phyloP scores from a whole-genome alignment of 192 early-diverging fungal genomes.

The Rhizoclosmatium globosum region DNA sequence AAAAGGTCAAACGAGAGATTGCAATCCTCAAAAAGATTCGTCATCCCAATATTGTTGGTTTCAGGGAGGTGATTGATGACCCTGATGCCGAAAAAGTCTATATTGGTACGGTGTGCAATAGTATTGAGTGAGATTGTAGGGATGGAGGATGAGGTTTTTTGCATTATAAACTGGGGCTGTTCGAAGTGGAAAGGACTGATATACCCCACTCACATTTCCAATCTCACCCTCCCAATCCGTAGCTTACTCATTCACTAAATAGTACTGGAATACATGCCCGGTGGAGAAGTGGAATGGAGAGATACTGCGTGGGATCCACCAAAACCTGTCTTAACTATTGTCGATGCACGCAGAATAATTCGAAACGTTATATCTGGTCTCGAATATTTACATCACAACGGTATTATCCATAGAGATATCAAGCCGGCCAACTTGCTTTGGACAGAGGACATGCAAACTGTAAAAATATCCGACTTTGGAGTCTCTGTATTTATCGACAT shows the following conservation, averaged over 20 bases:
- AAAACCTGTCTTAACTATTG: constrained; percentile 68
- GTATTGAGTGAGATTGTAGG: neutral
- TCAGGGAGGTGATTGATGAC: constrained; percentile 96
- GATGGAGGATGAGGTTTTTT: too few species aligned
- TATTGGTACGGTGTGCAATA: constrained; percentile 61
- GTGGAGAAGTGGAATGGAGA: constrained; percentile 93
- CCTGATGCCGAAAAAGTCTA: constrained; percentile 90
- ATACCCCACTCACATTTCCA: constrained; percentile 32
- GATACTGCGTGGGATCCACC: constrained; percentile 43
- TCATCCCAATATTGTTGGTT: constrained; percentile 89
- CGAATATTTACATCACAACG: constrained; percentile 94
- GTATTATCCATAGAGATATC: constrained; percentile 97
- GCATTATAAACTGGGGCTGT: too few species aligned
- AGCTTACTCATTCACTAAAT: neutral
- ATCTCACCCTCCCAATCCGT: constrained; percentile 21
- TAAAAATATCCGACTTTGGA: constrained; percentile 99
- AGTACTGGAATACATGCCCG: constrained; percentile 90
- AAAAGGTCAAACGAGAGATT: constrained; percentile 94
- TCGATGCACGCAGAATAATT: constrained; percentile 81
- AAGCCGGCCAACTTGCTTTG: constrained; percentile 96
- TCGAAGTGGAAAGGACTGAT: too few species aligned
- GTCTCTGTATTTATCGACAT: constrained; percentile 83
- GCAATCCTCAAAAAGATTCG: constrained; percentile 95
- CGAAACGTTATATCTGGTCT: constrained; percentile 89
- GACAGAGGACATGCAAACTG: constrained; percentile 65